phyloP scores from a whole-genome alignment of 176 grass and related monocot genomes.

The Eleusine coracana region DNA sequence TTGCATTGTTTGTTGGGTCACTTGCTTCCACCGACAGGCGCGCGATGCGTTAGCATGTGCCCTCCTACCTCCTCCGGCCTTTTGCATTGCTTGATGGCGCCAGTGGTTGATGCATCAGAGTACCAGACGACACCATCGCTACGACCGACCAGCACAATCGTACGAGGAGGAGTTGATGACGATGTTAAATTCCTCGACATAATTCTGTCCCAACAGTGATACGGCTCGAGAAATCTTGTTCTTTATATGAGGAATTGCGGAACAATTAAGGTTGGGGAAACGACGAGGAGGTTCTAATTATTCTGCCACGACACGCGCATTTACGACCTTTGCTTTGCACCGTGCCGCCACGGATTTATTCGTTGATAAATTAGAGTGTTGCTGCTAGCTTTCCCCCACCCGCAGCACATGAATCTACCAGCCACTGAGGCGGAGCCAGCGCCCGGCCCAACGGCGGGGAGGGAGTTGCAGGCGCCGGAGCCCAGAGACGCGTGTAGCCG shows the following conservation, averaged over 20 bases:
- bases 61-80: background rate
- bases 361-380: background rate
- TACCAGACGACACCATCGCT: background rate
- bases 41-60: background rate
- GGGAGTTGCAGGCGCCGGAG: background rate
- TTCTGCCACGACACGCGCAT: background rate
- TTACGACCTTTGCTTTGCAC: background rate
- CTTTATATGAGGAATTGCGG: too few relatives aligned
- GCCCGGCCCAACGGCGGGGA: background rate
- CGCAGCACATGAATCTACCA: background rate
- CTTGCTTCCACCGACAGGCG: constrained; percentile 31
- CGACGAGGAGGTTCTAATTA: background rate
- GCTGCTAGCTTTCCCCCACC: background rate
- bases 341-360: background rate
- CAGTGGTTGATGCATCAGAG: background rate
- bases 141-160: background rate
- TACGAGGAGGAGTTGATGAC: background rate
- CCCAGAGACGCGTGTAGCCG: constrained; percentile 24
- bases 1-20: background rate
- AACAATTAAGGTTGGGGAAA: background rate
- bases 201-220: background rate
- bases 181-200: background rate
- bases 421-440: background rate
- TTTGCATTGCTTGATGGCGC: constrained; percentile 14
- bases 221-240: too few relatives aligned